Base-by-base conservation (phyloP, 1,284 basidiomycete genomes). In the Malassezia vespertilionis region DNA sequence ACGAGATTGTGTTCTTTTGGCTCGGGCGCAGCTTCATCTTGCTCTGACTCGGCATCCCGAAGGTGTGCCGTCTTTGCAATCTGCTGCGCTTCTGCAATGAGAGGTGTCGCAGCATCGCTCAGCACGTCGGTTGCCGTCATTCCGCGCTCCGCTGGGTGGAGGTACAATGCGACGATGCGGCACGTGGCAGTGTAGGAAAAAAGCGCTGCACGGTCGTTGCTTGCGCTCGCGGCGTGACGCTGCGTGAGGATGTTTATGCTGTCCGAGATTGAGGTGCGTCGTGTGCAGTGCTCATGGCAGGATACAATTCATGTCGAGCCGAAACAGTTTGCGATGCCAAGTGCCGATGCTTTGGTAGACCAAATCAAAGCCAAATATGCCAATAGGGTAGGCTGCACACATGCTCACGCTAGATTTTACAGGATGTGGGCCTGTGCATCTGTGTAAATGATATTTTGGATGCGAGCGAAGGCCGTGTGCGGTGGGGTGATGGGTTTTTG, bases 321-420 rank as follows among this genome's bases (percentile, higher is more conserved):
- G 3, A 76, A 77, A 7, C 78, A 83, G 55, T 88, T 88, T 58
- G 80, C 79, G 2, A 74, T 79, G 3, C 80, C 82, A 0, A 76
- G 79, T 34, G 81, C 82, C 40, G 79, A 82, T 37, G 83, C 84
- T 0, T 77, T 89, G 46, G 81, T 77, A 5, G 77, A 80, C 41
- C 84, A 86, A 67, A 76, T 89, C 56, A 87, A 90, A 75, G 83
- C 84, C 71, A 93, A 93, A 71, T 96, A 90, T 59, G 84, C 90
- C 7, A 95, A 96, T 72, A 80, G 28, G n/a, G 51, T 58, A 38
- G 5, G 45, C 43, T 14, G 30, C 18, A n/a, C n/a, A n/a, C n/a
- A n/a, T n/a, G 33, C 17, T 26, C 4, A 10, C 30, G 12, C 15
- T n/a, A 82, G 57, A 82, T 95, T 31, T 75, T 95, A n/a, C 84